phyloP scores from a whole-genome alignment of 805 yeast genomes.

The Naumovozyma baii region DNA sequence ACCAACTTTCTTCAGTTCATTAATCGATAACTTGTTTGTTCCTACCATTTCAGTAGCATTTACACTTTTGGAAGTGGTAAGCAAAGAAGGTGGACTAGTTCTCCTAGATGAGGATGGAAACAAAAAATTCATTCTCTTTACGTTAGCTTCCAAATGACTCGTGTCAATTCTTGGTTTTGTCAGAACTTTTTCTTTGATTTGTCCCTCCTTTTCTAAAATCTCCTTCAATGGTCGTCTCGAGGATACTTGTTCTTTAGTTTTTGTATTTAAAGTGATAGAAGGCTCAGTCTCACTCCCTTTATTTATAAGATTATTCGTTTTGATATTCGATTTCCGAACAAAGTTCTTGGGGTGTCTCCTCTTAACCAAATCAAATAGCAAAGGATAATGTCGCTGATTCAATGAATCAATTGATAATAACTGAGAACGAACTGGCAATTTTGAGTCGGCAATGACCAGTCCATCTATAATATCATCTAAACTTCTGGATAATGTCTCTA shows the following conservation, averaged over 20 bases:
- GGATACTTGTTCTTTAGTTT: neutral
- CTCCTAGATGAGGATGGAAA: conserved; percentile 9
- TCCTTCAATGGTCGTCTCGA: neutral
- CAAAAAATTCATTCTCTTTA: neutral
- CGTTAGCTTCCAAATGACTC: neutral
- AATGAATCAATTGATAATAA: conserved; percentile 30
- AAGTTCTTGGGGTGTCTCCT: conserved; percentile 5
- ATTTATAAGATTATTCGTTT: too few species aligned
- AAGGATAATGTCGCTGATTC: conserved; percentile 37
- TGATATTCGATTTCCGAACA: conserved; percentile 12
- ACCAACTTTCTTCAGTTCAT: neutral
- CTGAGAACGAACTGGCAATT: conserved; percentile 31
- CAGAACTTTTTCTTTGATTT: too few species aligned
- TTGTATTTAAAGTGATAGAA: neutral
- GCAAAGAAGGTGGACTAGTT: conserved; percentile 10
- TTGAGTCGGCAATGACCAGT: conserved; percentile 29
- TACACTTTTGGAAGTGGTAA: conserved; percentile 11
- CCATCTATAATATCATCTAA: conserved; percentile 12
- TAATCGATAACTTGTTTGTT: neutral
- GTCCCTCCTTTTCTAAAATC: too few species aligned
- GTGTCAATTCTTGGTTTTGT: neutral
- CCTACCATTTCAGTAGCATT: conserved; percentile 5
- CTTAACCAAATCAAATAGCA: conserved; percentile 27
- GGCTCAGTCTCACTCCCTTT: conserved; percentile 2
- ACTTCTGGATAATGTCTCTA: conserved; percentile 8